These are phyloP conservation scores for Hypoxylon sp. DNA, from an alignment of 2,329 filamentous ascomycete genomes.

Conservation along the genomic window DNA sequence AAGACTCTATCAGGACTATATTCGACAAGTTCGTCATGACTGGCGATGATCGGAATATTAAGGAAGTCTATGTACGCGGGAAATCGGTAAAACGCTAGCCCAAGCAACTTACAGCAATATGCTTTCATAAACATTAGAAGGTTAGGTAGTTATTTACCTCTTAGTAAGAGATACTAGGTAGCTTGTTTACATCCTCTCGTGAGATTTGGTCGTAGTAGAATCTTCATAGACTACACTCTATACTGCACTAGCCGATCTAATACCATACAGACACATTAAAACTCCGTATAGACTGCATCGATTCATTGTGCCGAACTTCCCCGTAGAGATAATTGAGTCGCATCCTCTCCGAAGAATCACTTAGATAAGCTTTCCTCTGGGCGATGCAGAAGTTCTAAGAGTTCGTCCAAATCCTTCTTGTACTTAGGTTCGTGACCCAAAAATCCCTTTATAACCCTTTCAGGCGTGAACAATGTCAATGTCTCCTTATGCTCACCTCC, in stretches of 20 bases:
- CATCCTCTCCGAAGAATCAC: not conserved
- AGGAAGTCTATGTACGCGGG: conserved; percentile 68
- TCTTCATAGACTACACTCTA: no score
- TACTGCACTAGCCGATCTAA: not conserved
- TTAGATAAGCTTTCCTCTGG: not conserved
- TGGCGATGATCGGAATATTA: conserved; percentile 74
- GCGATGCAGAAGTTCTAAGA: not conserved
- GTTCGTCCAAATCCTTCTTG: not conserved
- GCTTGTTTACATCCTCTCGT: no score
- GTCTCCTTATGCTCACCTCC: not conserved
- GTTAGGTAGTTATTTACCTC: no score
- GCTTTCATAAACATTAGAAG: no score
- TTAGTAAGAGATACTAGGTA: no score
- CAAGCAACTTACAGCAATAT: not conserved
- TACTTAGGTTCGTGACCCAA: not conserved
- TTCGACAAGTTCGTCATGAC: conserved; percentile 78
- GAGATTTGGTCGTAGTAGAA: no score
- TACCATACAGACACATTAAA: not conserved
- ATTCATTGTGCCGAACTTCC: not conserved
- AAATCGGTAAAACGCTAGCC: conserved; percentile 50
- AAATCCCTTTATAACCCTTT: not conserved
- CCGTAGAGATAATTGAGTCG: not conserved
- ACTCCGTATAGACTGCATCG: not conserved
- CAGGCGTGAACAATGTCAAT: not conserved
- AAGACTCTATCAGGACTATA: conserved; percentile 61